Evolutionary conservation across 2,329 filamentous ascomycete genomes (phyloP).

Genomic region (Rhinocladiella similis): DNA sequence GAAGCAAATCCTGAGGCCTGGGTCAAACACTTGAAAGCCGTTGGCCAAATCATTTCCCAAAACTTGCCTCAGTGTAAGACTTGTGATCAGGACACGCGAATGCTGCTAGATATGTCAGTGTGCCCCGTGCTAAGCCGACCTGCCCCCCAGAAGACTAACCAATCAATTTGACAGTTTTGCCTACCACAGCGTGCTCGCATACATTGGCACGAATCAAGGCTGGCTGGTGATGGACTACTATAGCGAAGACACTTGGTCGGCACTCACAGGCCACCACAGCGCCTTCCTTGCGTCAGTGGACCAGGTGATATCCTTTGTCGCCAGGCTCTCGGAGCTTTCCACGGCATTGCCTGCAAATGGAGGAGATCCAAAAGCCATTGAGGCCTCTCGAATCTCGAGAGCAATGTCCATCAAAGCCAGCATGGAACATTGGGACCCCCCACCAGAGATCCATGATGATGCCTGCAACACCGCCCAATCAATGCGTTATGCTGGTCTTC

Average conservation of each 20-base stretch:
- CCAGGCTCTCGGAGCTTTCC: conserved; percentile 5
- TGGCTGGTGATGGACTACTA: conserved; percentile 10
- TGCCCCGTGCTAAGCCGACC: not conserved
- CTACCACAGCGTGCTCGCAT: conserved; percentile 9
- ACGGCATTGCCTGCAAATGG: not conserved
- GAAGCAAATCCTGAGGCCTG: conserved; percentile 7
- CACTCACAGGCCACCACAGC: not conserved
- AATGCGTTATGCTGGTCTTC: conserved; percentile 12
- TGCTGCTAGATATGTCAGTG: conserved; percentile 9
- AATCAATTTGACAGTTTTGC: conserved; percentile 6
- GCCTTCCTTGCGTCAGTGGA: conserved; percentile 12
- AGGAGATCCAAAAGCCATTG: not conserved
- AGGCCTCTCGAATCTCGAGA: not conserved
- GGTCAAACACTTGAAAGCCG: conserved; percentile 5
- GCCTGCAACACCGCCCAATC: conserved; percentile 11
- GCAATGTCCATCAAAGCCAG: conserved; percentile 1
- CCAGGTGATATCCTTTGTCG: conserved; percentile 5
- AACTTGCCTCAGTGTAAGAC: conserved; percentile 8
- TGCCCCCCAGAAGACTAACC: not conserved
- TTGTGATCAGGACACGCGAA: conserved; percentile 2
- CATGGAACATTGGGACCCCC: conserved; percentile 6
- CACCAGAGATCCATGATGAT: conserved; percentile 1
- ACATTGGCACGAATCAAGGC: not conserved
- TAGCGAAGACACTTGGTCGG: conserved; percentile 6
- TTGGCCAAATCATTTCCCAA: conserved; percentile 1